These are phyloP conservation scores for Hirsutella thompsonii DNA, from an alignment of 2,329 filamentous ascomycete genomes.

Conservation along the genomic window DNA sequence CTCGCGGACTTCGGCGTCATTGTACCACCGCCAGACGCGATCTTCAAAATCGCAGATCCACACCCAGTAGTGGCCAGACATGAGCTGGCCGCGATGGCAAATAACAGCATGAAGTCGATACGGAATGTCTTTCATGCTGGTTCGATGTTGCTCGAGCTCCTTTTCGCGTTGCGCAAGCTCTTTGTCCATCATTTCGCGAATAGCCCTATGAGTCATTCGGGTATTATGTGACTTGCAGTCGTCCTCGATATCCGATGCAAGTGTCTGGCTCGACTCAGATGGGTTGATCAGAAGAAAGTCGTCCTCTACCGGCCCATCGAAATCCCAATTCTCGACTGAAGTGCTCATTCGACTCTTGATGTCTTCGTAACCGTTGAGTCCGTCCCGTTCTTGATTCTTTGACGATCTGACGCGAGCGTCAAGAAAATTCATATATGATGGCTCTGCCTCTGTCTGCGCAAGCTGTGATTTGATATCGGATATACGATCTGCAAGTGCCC, in stretches of 20 bases:
- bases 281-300: slow-evolving; percentile 18
- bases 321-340: slow-evolving; percentile 20
- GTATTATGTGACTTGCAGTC: slow-evolving; percentile 8
- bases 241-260: neutral
- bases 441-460: slow-evolving; percentile 12
- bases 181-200: slow-evolving; percentile 31
- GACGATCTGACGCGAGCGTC: slow-evolving; percentile 14
- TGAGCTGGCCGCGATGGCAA: slow-evolving; percentile 66
- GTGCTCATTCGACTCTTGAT: slow-evolving; percentile 1
- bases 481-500: slow-evolving; percentile 59
- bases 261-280: slow-evolving; percentile 1
- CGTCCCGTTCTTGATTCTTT: slow-evolving; percentile 4
- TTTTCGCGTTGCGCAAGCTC: slow-evolving; percentile 22
- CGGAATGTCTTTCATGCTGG: slow-evolving; percentile 47
- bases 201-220: slow-evolving; percentile 12
- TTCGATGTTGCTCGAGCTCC: slow-evolving; percentile 16
- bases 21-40: slow-evolving; percentile 83
- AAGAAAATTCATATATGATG: slow-evolving; percentile 14
- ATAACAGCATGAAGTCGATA: slow-evolving; percentile 89
- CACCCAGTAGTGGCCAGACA: slow-evolving; percentile 88
- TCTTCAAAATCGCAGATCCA: slow-evolving; percentile 85
- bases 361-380: slow-evolving; percentile 1
- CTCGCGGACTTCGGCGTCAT: slow-evolving; percentile 70
- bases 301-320: slow-evolving; percentile 24
- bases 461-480: slow-evolving; percentile 34